These are phyloP conservation scores for Sugiyamaella sp. DNA, from an alignment of 1,139 yeast genomes.

Conservation along the genomic window DNA sequence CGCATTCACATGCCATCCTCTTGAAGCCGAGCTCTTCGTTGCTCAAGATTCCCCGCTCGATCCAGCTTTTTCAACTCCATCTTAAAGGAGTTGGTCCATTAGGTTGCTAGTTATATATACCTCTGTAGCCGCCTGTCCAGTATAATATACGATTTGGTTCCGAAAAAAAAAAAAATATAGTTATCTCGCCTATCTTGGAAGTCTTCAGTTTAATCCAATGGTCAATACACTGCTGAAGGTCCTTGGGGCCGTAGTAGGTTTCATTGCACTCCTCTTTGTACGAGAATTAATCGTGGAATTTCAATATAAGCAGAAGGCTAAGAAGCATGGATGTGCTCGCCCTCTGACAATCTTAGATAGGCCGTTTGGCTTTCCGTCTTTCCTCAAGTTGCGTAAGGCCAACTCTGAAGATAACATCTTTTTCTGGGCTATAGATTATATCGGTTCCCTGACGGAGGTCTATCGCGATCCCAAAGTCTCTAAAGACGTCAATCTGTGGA, in stretches of 20 bases:
- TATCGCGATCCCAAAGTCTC: slow-evolving; percentile 6
- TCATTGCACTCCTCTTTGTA: slow-evolving; percentile 3
- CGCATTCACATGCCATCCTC: background rate
- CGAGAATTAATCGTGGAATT: slow-evolving; percentile 17
- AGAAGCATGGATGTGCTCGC: slow-evolving; percentile 20
- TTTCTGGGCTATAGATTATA: slow-evolving; percentile 15
- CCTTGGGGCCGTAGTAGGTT: background rate
- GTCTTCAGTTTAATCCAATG: no score
- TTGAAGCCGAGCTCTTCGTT: no score
- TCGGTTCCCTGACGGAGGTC: background rate
- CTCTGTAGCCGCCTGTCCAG: no score
- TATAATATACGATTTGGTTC: no score
- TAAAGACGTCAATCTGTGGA: slow-evolving; percentile 13
- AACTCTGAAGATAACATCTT: slow-evolving; percentile 28
- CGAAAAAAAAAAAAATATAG: background rate
- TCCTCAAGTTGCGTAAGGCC: slow-evolving; percentile 13
- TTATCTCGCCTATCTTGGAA: no score
- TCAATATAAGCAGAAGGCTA: slow-evolving; percentile 18
- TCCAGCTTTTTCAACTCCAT: no score
- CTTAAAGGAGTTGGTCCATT: no score
- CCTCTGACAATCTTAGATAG: slow-evolving; percentile 20
- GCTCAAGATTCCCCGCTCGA: no score
- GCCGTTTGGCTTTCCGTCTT: slow-evolving; percentile 31
- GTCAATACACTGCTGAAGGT: background rate
- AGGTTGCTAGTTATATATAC: no score